These are phyloP conservation scores for Capsicum rhomboideum DNA, from an alignment of 257 asterid genomes.

Conservation along the genomic window DNA sequence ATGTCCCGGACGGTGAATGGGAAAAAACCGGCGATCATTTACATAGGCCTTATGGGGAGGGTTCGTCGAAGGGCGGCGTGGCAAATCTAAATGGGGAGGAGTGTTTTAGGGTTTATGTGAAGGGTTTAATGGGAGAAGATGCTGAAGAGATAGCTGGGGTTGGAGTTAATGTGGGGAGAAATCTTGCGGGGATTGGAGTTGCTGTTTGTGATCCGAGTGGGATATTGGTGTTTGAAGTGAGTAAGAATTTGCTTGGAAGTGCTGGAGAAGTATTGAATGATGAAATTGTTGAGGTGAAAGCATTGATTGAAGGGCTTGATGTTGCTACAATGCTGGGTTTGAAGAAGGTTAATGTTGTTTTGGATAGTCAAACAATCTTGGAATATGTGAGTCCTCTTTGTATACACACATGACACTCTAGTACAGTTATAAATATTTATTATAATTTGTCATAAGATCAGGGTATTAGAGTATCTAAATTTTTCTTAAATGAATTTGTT, in stretches of 20 bases:
- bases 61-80: slow-evolving; percentile 22
- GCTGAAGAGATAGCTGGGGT: slow-evolving; percentile 14
- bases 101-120: slow-evolving; percentile 35
- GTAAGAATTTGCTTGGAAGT: slow-evolving; percentile 27
- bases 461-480: not conserved
- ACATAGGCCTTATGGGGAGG: slow-evolving; percentile 35
- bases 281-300: slow-evolving; percentile 27
- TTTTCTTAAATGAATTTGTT: not conserved
- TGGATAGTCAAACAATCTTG: slow-evolving; percentile 20
- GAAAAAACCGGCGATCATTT: slow-evolving; percentile 15
- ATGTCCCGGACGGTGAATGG: slow-evolving; percentile 46
- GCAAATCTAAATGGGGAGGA: not conserved
- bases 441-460: not conserved
- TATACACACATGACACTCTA: too few relatives aligned
- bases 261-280: slow-evolving; percentile 12
- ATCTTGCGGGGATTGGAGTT: slow-evolving; percentile 34
- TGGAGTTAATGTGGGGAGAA: not conserved
- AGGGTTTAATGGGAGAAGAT: slow-evolving; percentile 31
- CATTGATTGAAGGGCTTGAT: slow-evolving; percentile 48
- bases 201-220: slow-evolving; percentile 50
- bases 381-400: slow-evolving; percentile 28
- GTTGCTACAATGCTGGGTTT: slow-evolving; percentile 39
- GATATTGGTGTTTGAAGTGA: slow-evolving; percentile 37
- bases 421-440: not conserved
- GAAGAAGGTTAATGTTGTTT: slow-evolving; percentile 23